Percentiles rank a stretch among this genome's conserved stretches.
Evolutionary conservation across 257 asterid genomes (phyloP).

Genomic region (Scutellaria minor): DNA sequence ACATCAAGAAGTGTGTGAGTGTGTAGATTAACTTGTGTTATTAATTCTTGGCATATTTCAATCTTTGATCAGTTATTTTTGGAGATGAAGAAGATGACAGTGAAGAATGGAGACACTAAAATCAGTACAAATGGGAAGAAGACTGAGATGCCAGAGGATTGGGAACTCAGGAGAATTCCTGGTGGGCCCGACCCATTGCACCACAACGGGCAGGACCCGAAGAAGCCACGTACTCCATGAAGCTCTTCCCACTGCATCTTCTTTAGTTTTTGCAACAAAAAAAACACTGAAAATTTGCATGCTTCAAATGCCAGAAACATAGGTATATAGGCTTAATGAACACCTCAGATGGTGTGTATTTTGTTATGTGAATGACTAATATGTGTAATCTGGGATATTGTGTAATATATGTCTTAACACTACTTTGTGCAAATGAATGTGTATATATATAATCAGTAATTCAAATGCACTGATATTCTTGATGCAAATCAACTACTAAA

Average conservation of each 20-base stretch:
- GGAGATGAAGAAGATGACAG: slow-evolving; percentile 48
- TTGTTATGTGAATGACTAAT: slow-evolving; percentile 25
- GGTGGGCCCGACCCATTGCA: slow-evolving; percentile 75
- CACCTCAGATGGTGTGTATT: slow-evolving; percentile 20
- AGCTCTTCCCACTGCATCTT: slow-evolving; percentile 10
- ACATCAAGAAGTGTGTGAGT: background rate
- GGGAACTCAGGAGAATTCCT: slow-evolving; percentile 67
- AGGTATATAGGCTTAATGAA: slow-evolving; percentile 6
- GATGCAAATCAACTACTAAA: slow-evolving; percentile 34
- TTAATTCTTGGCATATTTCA: background rate
- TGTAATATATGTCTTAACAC: slow-evolving; percentile 27
- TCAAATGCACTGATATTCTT: slow-evolving; percentile 28
- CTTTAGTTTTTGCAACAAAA: background rate
- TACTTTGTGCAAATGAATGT: slow-evolving; percentile 32
- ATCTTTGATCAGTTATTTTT: slow-evolving; percentile 38
- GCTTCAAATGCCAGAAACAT: background rate
- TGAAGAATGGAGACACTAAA: slow-evolving; percentile 37
- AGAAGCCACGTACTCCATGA: slow-evolving; percentile 60
- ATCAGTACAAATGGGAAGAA: slow-evolving; percentile 25
- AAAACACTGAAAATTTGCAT: background rate
- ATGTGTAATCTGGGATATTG: slow-evolving; percentile 22
- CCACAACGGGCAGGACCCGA: slow-evolving; percentile 57
- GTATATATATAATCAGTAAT: background rate
- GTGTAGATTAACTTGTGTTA: background rate
- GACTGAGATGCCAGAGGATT: slow-evolving; percentile 45